A percentile compares a stretch with the other conserved stretches of the same genome.
Evolutionary conservation across 805 yeast genomes (phyloP).

Genomic region (Yarrowia hollandica): DNA sequence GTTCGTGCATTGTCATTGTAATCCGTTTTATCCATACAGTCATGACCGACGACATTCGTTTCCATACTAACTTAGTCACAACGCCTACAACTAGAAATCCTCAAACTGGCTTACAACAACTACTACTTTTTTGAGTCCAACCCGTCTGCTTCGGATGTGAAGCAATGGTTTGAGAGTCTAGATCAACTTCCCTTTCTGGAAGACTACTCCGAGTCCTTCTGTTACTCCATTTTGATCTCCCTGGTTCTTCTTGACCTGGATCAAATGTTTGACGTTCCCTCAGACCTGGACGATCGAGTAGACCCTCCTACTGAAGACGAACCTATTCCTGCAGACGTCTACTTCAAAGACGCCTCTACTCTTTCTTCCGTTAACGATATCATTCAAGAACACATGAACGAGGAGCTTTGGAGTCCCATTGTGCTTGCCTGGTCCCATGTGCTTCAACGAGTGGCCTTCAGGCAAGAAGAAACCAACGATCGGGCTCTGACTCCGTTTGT

Average conservation of each 20-base stretch:
- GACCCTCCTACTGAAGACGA: background rate
- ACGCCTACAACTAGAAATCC: background rate
- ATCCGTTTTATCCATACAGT: no score
- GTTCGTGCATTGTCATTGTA: no score
- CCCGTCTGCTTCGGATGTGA: background rate
- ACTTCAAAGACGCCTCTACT: conserved; percentile 32
- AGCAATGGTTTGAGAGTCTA: conserved; percentile 14
- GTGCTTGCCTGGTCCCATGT: conserved; percentile 40
- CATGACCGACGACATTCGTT: background rate
- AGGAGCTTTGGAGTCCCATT: conserved; percentile 30
- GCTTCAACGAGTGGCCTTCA: conserved; percentile 35
- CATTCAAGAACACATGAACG: conserved; percentile 28
- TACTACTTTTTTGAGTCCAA: conserved; percentile 3
- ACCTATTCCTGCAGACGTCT: background rate
- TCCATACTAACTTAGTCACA: conserved; percentile 15
- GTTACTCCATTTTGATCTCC: conserved; percentile 31
- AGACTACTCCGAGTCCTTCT: background rate
- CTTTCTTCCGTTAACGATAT: conserved; percentile 33
- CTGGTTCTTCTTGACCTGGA: conserved; percentile 37
- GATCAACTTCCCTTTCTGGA: background rate
- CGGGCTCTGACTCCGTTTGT: conserved; percentile 22
- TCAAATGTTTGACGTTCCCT: conserved; percentile 35
- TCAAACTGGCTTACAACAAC: conserved; percentile 1
- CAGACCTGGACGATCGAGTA: conserved; percentile 7
- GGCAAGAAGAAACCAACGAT: conserved; percentile 31